These are phyloP conservation scores for Komagataella mondaviorum DNA, from an alignment of 805 yeast genomes.

Conservation along the genomic window DNA sequence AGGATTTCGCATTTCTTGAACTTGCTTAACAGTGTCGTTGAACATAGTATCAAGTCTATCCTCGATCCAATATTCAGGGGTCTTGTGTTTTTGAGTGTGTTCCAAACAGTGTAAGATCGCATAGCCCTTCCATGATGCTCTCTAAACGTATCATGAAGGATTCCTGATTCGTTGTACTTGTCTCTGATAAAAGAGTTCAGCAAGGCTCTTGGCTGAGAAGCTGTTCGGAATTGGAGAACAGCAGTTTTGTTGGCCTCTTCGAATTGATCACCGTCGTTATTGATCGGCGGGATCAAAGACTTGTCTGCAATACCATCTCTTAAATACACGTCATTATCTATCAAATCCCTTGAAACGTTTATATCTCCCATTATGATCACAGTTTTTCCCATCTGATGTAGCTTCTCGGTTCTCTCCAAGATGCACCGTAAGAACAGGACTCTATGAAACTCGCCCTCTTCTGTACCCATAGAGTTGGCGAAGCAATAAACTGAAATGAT, in stretches of 20 bases:
- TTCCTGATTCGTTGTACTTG: constrained; percentile 13
- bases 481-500: constrained; percentile 75
- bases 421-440: constrained; percentile 43
- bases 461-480: constrained; percentile 68
- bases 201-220: constrained; percentile 26
- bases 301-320: constrained; percentile 21
- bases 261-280: constrained; percentile 15
- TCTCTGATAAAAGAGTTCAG: constrained; percentile 28
- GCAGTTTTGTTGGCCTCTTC: constrained; percentile 19
- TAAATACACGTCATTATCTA: constrained; percentile 69
- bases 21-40: constrained; percentile 19
- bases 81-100: constrained; percentile 59
- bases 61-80: constrained; percentile 82
- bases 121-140: constrained; percentile 37
- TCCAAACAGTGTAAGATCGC: constrained; percentile 87
- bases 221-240: constrained; percentile 21
- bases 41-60: constrained; percentile 60
- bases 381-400: constrained; percentile 43
- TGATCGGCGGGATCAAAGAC: constrained; percentile 3
- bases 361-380: constrained; percentile 84
- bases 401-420: constrained; percentile 44
- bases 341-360: constrained; percentile 66
- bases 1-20: constrained; percentile 40
- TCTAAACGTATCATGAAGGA: constrained; percentile 49
- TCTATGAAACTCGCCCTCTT: constrained; percentile 49